Conservation (phyloP, 441 rosid genomes). For the Adansonia madagascariensis region DNA sequence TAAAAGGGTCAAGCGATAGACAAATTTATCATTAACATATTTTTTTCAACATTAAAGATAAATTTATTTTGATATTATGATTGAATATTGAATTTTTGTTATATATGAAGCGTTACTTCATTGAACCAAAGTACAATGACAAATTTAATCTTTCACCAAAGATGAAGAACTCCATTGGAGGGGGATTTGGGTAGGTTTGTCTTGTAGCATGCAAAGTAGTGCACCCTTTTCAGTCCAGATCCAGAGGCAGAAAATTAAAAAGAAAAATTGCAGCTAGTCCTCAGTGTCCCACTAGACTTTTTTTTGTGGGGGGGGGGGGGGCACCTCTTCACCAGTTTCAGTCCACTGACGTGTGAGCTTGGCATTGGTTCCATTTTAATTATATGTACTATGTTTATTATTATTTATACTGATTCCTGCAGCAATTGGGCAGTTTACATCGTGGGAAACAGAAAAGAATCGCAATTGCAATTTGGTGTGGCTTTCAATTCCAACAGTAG, state of each 20-base stretch:
- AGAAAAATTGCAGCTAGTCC: background rate
- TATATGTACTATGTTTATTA: too few species aligned
- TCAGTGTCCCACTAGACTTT: background rate
- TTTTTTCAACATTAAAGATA: too few species aligned
- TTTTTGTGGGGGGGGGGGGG: background rate
- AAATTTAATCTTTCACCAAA: background rate
- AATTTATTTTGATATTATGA: too few species aligned
- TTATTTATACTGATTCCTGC: too few species aligned
- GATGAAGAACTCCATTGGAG: background rate
- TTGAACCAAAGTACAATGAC: background rate
- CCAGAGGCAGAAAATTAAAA: background rate
- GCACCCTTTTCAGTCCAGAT: background rate
- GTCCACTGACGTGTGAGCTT: background rate
- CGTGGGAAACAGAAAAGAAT: too few species aligned
- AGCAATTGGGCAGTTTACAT: too few species aligned
- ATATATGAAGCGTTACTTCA: background rate
- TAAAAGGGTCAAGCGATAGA: too few species aligned
- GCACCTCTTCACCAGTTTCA: background rate
- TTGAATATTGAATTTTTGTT: too few species aligned
- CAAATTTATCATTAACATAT: too few species aligned
- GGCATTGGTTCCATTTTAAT: background rate
- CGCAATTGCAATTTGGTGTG: too few species aligned
- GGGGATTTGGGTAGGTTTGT: constrained; percentile 5
- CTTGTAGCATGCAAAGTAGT: background rate
- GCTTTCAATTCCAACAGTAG: too few species aligned